phyloP scores from a whole-genome alignment of 768 basidiomycete genomes.

The Boletus patriciae region DNA sequence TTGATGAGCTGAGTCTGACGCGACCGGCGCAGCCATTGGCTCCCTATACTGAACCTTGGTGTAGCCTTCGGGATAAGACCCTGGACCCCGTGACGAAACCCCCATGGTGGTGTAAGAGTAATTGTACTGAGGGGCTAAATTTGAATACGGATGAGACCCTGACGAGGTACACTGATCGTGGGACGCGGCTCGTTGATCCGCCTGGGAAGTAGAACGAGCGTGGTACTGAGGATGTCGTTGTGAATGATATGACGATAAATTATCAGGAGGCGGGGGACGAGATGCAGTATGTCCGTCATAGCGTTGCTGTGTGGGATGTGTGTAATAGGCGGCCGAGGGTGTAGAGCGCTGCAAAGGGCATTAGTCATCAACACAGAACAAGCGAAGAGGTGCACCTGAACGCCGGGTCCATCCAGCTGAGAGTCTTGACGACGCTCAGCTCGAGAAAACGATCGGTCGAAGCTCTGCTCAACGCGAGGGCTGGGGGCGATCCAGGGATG shows the following conservation, averaged over 20 bases:
- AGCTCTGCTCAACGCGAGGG: conserved; percentile 35
- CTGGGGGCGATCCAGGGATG: conserved; percentile 47
- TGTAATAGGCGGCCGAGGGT: conserved; percentile 21
- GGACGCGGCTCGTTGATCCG: conserved; percentile 25
- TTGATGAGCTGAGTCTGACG: conserved; percentile 15
- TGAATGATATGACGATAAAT: conserved; percentile 28
- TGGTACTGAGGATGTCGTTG: conserved; percentile 22
- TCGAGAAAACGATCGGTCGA: conserved; percentile 27
- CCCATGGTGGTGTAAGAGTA: conserved; percentile 14
- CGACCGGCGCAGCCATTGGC: conserved; percentile 1
- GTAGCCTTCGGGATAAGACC: conserved; percentile 18
- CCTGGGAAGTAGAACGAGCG: conserved; percentile 30
- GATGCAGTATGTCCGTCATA: conserved; percentile 26
- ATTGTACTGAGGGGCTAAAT: conserved; percentile 22
- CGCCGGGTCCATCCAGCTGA: conserved; percentile 28
- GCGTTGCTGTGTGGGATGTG: conserved; percentile 25
- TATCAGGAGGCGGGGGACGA: conserved; percentile 19
- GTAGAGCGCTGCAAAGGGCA: conserved; percentile 21
- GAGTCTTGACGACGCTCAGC: conserved; percentile 26
- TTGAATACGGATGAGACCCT: conserved; percentile 29
- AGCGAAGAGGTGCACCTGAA: conserved; percentile 27
- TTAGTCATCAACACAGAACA: conserved; percentile 2
- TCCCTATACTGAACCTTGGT: conserved; percentile 23
- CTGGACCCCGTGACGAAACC: conserved; percentile 22
- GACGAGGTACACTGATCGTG: conserved; percentile 28